Conservation (phyloP, 2,329 filamentous ascomycete species). For the Blastomyces emzantsi region DNA sequence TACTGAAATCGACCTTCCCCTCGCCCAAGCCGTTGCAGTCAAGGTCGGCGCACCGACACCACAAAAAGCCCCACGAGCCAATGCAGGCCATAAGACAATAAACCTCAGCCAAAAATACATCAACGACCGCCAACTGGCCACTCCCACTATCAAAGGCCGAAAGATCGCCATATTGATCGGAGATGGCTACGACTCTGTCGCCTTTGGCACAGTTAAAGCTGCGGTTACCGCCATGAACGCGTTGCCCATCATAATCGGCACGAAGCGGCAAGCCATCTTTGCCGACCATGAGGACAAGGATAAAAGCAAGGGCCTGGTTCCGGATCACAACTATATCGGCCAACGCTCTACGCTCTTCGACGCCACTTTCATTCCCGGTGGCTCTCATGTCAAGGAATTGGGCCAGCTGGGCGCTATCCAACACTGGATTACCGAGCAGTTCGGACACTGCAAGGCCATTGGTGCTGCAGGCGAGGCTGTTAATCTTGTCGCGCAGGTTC, state of each 20-base stretch:
- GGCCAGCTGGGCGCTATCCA: slow-evolving; percentile 60
- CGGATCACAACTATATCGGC: slow-evolving; percentile 71
- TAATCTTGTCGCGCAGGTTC: slow-evolving; percentile 47
- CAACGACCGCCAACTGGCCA: slow-evolving; percentile 56
- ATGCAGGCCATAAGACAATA: slow-evolving; percentile 60
- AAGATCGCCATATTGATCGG: slow-evolving; percentile 49
- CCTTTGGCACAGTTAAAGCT: slow-evolving; percentile 56
- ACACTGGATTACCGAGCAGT: slow-evolving; percentile 71
- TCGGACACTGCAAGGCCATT: slow-evolving; percentile 72
- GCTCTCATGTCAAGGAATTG: slow-evolving; percentile 49
- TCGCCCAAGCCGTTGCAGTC: slow-evolving; percentile 60
- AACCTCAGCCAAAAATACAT: slow-evolving; percentile 66
- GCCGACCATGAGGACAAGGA: slow-evolving; percentile 47
- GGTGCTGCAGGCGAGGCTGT: slow-evolving; percentile 66
- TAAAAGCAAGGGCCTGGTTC: slow-evolving; percentile 37
- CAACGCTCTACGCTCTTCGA: slow-evolving; percentile 71
- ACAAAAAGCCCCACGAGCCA: slow-evolving; percentile 43
- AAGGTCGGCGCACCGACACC: slow-evolving; percentile 56
- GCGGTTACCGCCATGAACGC: slow-evolving; percentile 55
- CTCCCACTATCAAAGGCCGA: slow-evolving; percentile 56
- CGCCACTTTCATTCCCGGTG: slow-evolving; percentile 62
- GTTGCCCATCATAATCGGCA: slow-evolving; percentile 60
- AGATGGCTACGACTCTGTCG: slow-evolving; percentile 41
- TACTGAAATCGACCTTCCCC: slow-evolving; percentile 59
- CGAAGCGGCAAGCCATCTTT: slow-evolving; percentile 57